These are phyloP conservation scores for Penicillium nordicum DNA, from an alignment of 2,329 filamentous ascomycete species.

Conservation along the genomic window DNA sequence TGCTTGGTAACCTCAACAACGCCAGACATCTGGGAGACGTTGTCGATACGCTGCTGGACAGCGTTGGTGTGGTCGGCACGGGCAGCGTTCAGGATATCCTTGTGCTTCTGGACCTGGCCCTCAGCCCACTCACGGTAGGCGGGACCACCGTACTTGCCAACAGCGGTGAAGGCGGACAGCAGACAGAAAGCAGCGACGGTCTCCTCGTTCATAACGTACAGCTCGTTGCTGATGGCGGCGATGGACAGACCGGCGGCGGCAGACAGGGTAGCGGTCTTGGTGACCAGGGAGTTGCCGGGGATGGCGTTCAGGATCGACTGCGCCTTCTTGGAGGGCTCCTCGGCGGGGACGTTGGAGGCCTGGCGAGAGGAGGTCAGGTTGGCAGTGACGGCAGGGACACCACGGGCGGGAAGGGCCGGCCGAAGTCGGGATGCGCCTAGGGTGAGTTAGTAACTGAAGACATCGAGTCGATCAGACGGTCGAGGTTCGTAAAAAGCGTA, in stretches of 20 bases:
- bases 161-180: conserved; percentile 84
- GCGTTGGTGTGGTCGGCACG: conserved; percentile 92
- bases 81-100: conserved; percentile 89
- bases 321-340: conserved; percentile 95
- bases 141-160: conserved; percentile 91
- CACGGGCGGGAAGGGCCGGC: conserved; percentile 69
- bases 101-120: conserved; percentile 85
- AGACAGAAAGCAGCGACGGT: conserved; percentile 90
- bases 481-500: conserved; percentile 54
- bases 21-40: conserved; percentile 87
- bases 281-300: conserved; percentile 85
- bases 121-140: conserved; percentile 91
- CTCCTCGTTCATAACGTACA: conserved; percentile 99
- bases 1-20: conserved; percentile 97
- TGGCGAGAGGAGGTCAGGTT: conserved; percentile 65
- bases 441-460: conserved; percentile 35
- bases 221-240: conserved; percentile 98
- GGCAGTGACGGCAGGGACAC: conserved; percentile 68
- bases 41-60: conserved; percentile 90
- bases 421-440: conserved; percentile 88
- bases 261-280: conserved; percentile 96
- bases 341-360: conserved; percentile 72
- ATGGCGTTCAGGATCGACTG: conserved; percentile 91
- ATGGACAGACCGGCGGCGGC: conserved; percentile 84
- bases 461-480: conserved; percentile 12